Conservation (phyloP, 495 filamentous ascomycete species). For the Neurospora intermedia region DNA sequence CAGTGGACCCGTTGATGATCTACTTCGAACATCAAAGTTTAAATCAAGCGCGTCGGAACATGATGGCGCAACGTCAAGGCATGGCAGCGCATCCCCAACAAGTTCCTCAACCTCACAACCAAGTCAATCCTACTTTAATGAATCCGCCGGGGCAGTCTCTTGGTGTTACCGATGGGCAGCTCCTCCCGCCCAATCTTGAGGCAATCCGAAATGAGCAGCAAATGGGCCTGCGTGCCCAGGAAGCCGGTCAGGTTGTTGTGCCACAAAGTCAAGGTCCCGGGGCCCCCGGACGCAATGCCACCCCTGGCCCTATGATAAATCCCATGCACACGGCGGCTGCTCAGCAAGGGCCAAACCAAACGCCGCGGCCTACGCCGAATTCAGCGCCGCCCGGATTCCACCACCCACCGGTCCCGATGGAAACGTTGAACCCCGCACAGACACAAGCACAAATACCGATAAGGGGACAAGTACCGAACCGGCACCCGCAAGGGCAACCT, state of each 20-base stretch:
- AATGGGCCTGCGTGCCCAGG: slow-evolving; percentile 32
- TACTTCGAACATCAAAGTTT: slow-evolving; percentile 29
- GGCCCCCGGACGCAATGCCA: slow-evolving; percentile 32
- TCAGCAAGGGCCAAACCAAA: slow-evolving; percentile 25
- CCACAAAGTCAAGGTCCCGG: slow-evolving; percentile 35
- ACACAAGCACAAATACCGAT: slow-evolving; percentile 23
- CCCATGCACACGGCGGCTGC: slow-evolving; percentile 22
- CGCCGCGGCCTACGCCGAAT: slow-evolving; percentile 22
- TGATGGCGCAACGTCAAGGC: slow-evolving; percentile 12
- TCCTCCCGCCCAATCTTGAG: slow-evolving; percentile 34
- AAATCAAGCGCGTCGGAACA: slow-evolving; percentile 13
- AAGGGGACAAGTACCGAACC: slow-evolving; percentile 20
- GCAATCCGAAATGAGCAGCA: slow-evolving; percentile 40
- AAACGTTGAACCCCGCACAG: slow-evolving; percentile 17
- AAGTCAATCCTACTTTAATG: slow-evolving; percentile 27
- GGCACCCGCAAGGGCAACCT: slow-evolving; percentile 37
- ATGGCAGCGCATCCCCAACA: slow-evolving; percentile 15
- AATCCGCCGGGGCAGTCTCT: slow-evolving; percentile 24
- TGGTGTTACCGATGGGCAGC: slow-evolving; percentile 23
- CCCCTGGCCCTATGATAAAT: slow-evolving; percentile 19
- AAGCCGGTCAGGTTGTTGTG: slow-evolving; percentile 41
- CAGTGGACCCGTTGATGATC: slow-evolving; percentile 29
- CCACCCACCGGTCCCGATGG: slow-evolving; percentile 30
- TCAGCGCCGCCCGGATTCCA: slow-evolving; percentile 24
- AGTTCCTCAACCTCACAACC: slow-evolving; percentile 23